These are phyloP conservation scores for Wickerhamiella domercqiae DNA, from an alignment of 805 yeast species.

Conservation along the genomic window DNA sequence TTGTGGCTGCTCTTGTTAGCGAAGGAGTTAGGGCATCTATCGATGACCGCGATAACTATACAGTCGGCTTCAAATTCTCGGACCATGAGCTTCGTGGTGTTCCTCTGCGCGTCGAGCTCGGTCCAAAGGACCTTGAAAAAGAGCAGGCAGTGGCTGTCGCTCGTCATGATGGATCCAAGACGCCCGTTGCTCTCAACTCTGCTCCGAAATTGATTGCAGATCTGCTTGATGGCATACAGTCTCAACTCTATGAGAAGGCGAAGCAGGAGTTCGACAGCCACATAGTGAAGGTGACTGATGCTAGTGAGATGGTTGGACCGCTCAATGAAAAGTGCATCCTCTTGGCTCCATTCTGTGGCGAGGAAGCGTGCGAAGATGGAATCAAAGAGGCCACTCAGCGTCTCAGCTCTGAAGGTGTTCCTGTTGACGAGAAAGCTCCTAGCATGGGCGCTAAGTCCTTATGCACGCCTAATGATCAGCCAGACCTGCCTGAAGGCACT, in stretches of 20 bases:
- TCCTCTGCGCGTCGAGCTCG: slow-evolving; percentile 86
- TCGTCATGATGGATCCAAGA: slow-evolving; percentile 77
- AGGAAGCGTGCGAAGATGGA: slow-evolving; percentile 84
- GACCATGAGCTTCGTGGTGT: slow-evolving; percentile 95
- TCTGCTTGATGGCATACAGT: slow-evolving; percentile 70
- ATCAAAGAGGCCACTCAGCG: slow-evolving; percentile 80
- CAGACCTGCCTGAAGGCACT: slow-evolving; percentile 59
- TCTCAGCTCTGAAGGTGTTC: slow-evolving; percentile 65
- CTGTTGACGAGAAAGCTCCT: slow-evolving; percentile 90
- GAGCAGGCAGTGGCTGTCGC: slow-evolving; percentile 76
- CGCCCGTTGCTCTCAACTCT: slow-evolving; percentile 46
- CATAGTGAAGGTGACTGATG: slow-evolving; percentile 62
- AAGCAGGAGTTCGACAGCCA: slow-evolving; percentile 72
- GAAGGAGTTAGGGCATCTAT: slow-evolving; percentile 62
- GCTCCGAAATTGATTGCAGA: slow-evolving; percentile 54
- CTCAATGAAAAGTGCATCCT: slow-evolving; percentile 83
- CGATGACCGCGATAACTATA: slow-evolving; percentile 85
- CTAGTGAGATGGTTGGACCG: slow-evolving; percentile 88
- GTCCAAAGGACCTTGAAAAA: slow-evolving; percentile 85
- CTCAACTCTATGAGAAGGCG: slow-evolving; percentile 59
- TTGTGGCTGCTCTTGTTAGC: slow-evolving; percentile 45
- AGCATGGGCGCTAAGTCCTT: slow-evolving; percentile 98
- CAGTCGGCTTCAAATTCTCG: slow-evolving; percentile 98
- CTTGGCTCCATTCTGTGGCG: slow-evolving; percentile 96
- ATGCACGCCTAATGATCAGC: slow-evolving; percentile 93